Evolutionary conservation across 192 early-diverging fungal species (phyloP).

Genomic region (Gaertneriomyces semiglobifer): DNA sequence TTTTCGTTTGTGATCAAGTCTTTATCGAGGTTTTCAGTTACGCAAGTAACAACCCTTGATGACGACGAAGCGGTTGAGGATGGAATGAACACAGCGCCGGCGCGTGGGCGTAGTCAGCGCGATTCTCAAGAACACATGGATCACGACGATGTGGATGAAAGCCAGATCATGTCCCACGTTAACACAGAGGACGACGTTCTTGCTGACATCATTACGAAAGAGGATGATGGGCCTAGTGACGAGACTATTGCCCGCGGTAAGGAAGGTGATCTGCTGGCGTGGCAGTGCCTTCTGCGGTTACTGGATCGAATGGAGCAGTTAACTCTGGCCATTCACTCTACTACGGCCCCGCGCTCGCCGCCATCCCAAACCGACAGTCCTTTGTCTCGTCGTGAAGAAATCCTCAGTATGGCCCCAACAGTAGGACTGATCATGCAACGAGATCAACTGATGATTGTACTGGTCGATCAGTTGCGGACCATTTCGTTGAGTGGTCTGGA

Average conservation of each 20-base stretch:
- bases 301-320: slow-evolving; percentile 13
- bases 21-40: slow-evolving; percentile 6
- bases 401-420: slow-evolving; percentile 11
- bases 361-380: too few species aligned
- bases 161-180: neutral
- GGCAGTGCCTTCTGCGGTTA: slow-evolving; percentile 17
- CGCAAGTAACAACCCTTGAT: neutral
- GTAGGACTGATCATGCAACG: neutral
- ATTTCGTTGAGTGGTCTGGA: slow-evolving; percentile 7
- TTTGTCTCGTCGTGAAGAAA: slow-evolving; percentile 5
- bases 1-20: slow-evolving; percentile 19
- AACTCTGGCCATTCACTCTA: slow-evolving; percentile 2
- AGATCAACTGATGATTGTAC: slow-evolving; percentile 20
- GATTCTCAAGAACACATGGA: neutral
- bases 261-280: slow-evolving; percentile 25
- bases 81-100: neutral
- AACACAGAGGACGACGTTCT: neutral
- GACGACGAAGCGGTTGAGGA: slow-evolving; percentile 15
- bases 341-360: neutral
- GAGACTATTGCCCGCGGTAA: neutral
- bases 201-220: neutral
- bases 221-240: neutral
- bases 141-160: neutral
- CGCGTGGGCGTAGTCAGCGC: neutral
- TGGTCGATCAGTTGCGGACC: slow-evolving; percentile 26